A percentile compares a stretch with the other conserved stretches of the same genome.
Conservation (phyloP, 164 flowering plant genomes). For the Vitis labrusca region DNA sequence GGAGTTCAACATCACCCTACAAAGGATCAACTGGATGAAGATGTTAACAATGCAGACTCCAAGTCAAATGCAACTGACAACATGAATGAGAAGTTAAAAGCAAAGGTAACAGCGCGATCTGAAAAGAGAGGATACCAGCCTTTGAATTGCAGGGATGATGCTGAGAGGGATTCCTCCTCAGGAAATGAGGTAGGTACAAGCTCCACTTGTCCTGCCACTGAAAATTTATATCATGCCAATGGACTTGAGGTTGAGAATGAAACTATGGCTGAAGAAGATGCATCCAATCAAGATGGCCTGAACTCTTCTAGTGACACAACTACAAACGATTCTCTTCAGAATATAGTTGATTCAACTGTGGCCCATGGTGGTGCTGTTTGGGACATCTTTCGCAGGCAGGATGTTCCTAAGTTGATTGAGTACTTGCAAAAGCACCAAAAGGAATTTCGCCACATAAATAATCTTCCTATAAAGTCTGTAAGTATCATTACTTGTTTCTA, state of each 20-base stretch:
- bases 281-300: constrained; percentile 13
- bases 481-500: constrained; percentile 21
- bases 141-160: constrained; percentile 4
- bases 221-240: not conserved
- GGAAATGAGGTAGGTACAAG: constrained; percentile 3
- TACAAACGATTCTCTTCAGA: not conserved
- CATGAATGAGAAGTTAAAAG: not conserved
- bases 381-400: constrained; percentile 88
- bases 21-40: not conserved
- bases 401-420: constrained; percentile 61
- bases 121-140: not conserved
- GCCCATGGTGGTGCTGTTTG: constrained; percentile 68
- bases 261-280: constrained; percentile 1
- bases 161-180: constrained; percentile 6
- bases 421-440: constrained; percentile 56
- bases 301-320: not conserved
- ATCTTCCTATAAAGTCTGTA: constrained; percentile 51
- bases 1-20: not conserved
- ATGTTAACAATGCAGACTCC: not conserved
- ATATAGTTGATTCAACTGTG: constrained; percentile 7
- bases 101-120: not conserved
- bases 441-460: constrained; percentile 59
- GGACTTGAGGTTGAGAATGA: constrained; percentile 6
- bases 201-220: constrained; percentile 3
- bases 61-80: not conserved